Evolutionary conservation across 441 rosid genomes (phyloP).

Genomic region (Adansonia grandidieri): DNA sequence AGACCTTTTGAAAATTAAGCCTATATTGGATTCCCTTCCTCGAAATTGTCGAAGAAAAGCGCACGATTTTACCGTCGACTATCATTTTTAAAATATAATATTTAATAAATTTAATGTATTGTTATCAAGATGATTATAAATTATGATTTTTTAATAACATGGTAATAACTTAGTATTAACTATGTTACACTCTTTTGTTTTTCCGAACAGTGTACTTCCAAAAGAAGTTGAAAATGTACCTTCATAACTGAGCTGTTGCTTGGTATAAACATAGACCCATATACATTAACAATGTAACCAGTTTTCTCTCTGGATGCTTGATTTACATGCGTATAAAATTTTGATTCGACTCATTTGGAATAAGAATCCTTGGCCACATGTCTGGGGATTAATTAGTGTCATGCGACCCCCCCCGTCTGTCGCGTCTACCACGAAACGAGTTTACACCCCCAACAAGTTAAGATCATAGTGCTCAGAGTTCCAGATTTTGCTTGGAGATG

Average conservation of each 20-base stretch:
- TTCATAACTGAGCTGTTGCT: conserved; percentile 21
- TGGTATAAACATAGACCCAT: conserved; percentile 18
- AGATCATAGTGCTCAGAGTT: background rate
- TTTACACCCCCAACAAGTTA: background rate
- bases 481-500: conserved; percentile 1
- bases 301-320: background rate
- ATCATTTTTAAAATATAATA: no score
- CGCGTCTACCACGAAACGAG: background rate
- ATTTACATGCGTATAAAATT: background rate
- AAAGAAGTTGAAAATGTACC: conserved; percentile 28
- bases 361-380: conserved; percentile 4
- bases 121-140: background rate
- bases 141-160: background rate
- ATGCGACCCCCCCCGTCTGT: background rate
- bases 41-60: background rate
- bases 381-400: background rate
- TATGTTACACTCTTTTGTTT: background rate
- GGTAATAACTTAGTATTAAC: background rate
- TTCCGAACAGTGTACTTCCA: background rate
- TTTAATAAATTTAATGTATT: no score
- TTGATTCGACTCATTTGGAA: background rate
- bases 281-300: background rate
- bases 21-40: background rate
- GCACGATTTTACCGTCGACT: no score
- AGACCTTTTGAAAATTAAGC: background rate